Evolutionary conservation across 768 basidiomycete species (phyloP), one percentile per base, ranked within the genome.

Genomic region (Coprinellus micaceus): DNA sequence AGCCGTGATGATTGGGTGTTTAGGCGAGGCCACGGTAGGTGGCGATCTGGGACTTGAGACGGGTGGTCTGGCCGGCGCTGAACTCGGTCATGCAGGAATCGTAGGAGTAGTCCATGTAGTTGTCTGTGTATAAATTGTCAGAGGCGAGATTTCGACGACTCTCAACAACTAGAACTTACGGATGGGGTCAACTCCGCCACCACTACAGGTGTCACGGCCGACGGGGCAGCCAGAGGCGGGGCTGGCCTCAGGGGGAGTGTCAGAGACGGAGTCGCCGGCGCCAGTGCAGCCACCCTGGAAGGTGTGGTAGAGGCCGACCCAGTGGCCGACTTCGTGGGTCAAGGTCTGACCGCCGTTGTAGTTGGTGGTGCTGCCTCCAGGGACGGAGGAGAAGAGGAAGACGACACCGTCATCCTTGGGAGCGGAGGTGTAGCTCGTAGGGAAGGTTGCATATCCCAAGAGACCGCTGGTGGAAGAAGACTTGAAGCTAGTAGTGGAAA

Each of bases 261-360:
- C 78, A n/a, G 62, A 59, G 58, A 82, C 78, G 24, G 50, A 58
- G 63, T 82, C 79, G 28, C 78, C 80, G 30, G 70, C 45, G 62
- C 56, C 59, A n/a, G 58, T 47, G 69, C 75, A 80, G 25, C 77
- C 77, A 43, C 79, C 78, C 64, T 84, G 77, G 77, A 82, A 82
- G 26, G 82, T 81, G 69, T 83, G 81, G 69, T 75, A 82, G 22
- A 82, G 73, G 24, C 82, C 82, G 58, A 81, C 69, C 82, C 82
- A 84, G 69, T 83, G 82, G 25, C 82, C 80, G 46, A 74, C 77
- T 67, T 83, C 83, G 63, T 84, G 83, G 17, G 77, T 80, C 57
- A 79, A 60, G 39, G 78, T 83, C 64, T 66, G 70, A n/a, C 75
- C 74, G 33, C 72, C 67, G 67, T 83, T 73, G 67, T 75, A 82